phyloP scores from a whole-genome alignment of 306 rosid genomes.

The Cucurbita pepo region DNA sequence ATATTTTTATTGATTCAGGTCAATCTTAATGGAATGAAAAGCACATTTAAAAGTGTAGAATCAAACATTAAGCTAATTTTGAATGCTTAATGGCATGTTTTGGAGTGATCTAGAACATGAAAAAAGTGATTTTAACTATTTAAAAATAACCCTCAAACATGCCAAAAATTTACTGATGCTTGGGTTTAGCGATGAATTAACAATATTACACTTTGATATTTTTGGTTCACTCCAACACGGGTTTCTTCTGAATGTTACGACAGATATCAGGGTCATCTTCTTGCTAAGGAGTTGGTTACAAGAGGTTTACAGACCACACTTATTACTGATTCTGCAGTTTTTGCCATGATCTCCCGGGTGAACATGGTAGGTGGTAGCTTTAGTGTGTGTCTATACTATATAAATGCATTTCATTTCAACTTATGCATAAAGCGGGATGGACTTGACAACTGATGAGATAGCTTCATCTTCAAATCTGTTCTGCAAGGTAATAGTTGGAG shows the following conservation, averaged over 20 bases:
- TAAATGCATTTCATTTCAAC: neutral
- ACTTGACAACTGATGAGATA: neutral
- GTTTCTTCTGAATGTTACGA: conserved; percentile 6
- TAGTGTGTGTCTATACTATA: neutral
- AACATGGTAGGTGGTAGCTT: conserved; percentile 56
- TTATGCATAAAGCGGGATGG: neutral
- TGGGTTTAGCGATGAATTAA: neutral
- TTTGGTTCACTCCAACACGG: neutral
- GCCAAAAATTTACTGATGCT: neutral
- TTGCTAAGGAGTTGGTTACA: conserved; percentile 15
- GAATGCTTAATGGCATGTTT: neutral
- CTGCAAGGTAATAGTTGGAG: conserved; percentile 89
- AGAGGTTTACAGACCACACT: conserved; percentile 16
- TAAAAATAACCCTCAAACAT: neutral
- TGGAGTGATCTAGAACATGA: neutral
- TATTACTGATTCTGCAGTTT: conserved; percentile 20
- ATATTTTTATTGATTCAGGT: no score
- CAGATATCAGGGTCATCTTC: conserved; percentile 71
- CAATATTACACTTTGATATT: neutral
- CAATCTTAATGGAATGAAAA: neutral
- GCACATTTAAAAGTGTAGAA: neutral
- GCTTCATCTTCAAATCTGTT: conserved; percentile 13
- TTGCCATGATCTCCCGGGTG: conserved; percentile 24
- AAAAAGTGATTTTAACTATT: neutral
- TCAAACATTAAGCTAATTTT: no score